Evolutionary conservation across 1,284 basidiomycete species (phyloP).

Genomic region (Pterula multifida): DNA sequence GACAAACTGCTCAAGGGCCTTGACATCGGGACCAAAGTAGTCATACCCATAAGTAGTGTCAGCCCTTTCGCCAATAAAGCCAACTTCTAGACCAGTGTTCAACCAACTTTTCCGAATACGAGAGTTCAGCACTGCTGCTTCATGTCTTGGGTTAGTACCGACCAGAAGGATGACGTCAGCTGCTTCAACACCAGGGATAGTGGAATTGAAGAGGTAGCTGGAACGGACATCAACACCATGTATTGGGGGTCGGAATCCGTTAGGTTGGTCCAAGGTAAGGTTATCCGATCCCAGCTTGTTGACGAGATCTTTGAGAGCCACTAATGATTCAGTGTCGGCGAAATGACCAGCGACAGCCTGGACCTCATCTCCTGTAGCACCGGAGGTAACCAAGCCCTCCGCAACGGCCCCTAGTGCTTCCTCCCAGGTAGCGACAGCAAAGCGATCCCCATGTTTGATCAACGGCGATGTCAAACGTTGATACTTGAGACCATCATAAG

Average conservation of each 20-base stretch:
- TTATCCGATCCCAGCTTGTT: conserved; percentile 97
- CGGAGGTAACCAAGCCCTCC: conserved; percentile 68
- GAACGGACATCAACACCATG: conserved; percentile 88
- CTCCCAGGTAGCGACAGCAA: conserved; percentile 89
- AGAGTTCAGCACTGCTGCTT: conserved; percentile 95
- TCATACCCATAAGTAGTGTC: conserved; percentile 93
- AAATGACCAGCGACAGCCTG: conserved; percentile 90
- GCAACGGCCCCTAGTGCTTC: conserved; percentile 77
- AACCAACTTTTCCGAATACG: conserved; percentile 94
- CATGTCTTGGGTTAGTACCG: conserved; percentile 95
- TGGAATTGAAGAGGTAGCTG: conserved; percentile 97
- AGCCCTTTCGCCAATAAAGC: conserved; percentile 83
- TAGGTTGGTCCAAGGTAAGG: conserved; percentile 68
- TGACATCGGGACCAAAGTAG: conserved; percentile 73
- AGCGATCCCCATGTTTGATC: conserved; percentile 85
- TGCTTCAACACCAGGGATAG: conserved; percentile 83
- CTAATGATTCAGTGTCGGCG: conserved; percentile 90
- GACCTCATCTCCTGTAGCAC: conserved; percentile 91
- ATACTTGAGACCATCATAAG: conserved; percentile 91
- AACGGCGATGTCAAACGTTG: conserved; percentile 93
- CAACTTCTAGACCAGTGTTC: conserved; percentile 76
- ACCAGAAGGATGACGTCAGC: conserved; percentile 92
- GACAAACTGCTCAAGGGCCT: conserved; percentile 74
- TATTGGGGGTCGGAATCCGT: conserved; percentile 56
- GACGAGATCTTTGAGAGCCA: conserved; percentile 88